phyloP scores from a whole-genome alignment of 768 basidiomycete genomes.

The Boletus fagicola region DNA sequence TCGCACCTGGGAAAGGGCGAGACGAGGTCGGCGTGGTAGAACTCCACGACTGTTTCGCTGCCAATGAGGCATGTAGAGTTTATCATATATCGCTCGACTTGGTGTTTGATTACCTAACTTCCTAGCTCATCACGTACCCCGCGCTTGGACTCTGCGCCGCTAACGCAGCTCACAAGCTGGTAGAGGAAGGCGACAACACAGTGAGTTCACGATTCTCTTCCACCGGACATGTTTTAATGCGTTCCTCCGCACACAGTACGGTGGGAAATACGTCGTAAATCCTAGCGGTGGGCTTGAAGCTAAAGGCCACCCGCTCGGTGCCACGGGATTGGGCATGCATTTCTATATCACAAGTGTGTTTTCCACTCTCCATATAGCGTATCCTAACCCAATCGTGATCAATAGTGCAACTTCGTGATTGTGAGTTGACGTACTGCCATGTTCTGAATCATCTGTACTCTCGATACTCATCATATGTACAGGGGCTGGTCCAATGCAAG shows the following conservation, averaged over 20 bases:
- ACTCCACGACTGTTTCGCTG: conserved; percentile 83
- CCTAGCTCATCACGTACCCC: conserved; percentile 75
- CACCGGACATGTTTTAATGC: neutral
- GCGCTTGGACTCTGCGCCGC: conserved; percentile 69
- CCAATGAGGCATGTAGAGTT: conserved; percentile 59
- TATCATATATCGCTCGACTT: neutral
- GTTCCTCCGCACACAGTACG: conserved; percentile 48
- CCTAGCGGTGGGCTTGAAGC: conserved; percentile 84
- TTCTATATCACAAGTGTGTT: conserved; percentile 76
- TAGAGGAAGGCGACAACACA: conserved; percentile 77
- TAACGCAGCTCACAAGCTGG: conserved; percentile 70
- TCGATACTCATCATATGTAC: neutral
- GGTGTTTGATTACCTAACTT: neutral
- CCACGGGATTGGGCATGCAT: conserved; percentile 83
- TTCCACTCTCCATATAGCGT: neutral
- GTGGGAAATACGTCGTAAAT: conserved; percentile 82
- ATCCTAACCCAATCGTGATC: conserved; percentile 1
- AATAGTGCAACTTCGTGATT: conserved; percentile 72
- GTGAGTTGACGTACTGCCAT: conserved; percentile 34
- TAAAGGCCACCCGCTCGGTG: conserved; percentile 86
- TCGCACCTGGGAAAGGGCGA: conserved; percentile 57
- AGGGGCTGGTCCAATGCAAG: conserved; percentile 89
- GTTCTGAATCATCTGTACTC: neutral
- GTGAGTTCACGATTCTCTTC: conserved; percentile 37
- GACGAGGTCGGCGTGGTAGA: conserved; percentile 83